Percentiles rank a stretch among this genome's conserved stretches.
These are phyloP conservation scores for Neurospora sp. DNA, from an alignment of 495 filamentous ascomycete species.

Conservation along the genomic window DNA sequence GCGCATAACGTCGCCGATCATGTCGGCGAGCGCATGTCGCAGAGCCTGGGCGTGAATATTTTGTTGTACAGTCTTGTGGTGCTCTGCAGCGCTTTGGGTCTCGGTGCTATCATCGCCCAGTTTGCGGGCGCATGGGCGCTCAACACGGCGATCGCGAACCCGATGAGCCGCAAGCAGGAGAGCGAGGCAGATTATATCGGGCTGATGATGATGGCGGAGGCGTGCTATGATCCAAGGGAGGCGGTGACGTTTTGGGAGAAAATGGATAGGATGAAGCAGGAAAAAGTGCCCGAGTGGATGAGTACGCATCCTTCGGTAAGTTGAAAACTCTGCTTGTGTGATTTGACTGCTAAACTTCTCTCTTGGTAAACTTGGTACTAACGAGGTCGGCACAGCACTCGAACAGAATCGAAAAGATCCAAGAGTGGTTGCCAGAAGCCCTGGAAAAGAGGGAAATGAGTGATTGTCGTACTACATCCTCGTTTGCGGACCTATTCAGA, in stretches of 20 bases:
- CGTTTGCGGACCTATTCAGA: conserved; percentile 29
- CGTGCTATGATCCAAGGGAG: conserved; percentile 60
- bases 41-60: conserved; percentile 45
- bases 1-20: conserved; percentile 85
- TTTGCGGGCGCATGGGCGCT: conserved; percentile 37
- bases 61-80: conserved; percentile 41
- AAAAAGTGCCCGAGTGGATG: conserved; percentile 61
- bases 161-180: conserved; percentile 57
- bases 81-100: conserved; percentile 41
- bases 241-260: conserved; percentile 66
- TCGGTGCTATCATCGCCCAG: conserved; percentile 26
- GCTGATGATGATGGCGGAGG: conserved; percentile 53
- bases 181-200: conserved; percentile 82
- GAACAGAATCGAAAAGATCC: conserved; percentile 60
- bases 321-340: neutral
- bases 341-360: too few relatives aligned
- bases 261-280: conserved; percentile 55
- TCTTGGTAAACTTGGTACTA: neutral
- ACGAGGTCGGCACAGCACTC: conserved; percentile 37
- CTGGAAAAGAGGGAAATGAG: conserved; percentile 41
- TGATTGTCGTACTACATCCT: conserved; percentile 34
- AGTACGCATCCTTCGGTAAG: conserved; percentile 78
- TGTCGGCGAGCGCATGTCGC: conserved; percentile 62
- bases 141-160: conserved; percentile 55
- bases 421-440: conserved; percentile 55